These are phyloP conservation scores for Hyaloperonospora arabidopsidis DNA, from an alignment of 352 stramenopile species.

Conservation along the genomic window DNA sequence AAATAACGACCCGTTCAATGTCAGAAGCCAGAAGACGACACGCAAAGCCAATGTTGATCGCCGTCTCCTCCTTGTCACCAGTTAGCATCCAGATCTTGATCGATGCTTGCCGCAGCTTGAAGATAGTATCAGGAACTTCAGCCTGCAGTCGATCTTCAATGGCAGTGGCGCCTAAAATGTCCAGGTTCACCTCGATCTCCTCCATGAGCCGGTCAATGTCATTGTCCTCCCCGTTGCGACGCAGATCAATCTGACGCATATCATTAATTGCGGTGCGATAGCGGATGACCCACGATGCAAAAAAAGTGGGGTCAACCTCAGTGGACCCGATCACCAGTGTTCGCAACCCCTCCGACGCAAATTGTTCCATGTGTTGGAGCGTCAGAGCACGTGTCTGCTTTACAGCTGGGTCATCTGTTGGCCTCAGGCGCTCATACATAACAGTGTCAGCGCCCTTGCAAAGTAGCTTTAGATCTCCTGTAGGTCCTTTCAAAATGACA, in stretches of 20 bases:
- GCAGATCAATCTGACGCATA: slow-evolving; percentile 80
- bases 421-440: slow-evolving; percentile 76
- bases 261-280: slow-evolving; percentile 79
- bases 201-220: slow-evolving; percentile 79
- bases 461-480: slow-evolving; percentile 61
- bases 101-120: slow-evolving; percentile 83
- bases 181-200: slow-evolving; percentile 81
- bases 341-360: slow-evolving; percentile 82
- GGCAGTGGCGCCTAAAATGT: slow-evolving; percentile 86
- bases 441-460: slow-evolving; percentile 87
- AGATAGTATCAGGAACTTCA: slow-evolving; percentile 89
- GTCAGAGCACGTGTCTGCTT: slow-evolving; percentile 56
- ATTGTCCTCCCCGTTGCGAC: slow-evolving; percentile 62
- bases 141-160: slow-evolving; percentile 92
- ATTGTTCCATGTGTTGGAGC: slow-evolving; percentile 82
- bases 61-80: slow-evolving; percentile 92
- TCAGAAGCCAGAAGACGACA: slow-evolving; percentile 86
- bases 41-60: slow-evolving; percentile 94
- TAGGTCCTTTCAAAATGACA: slow-evolving; percentile 66
- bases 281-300: slow-evolving; percentile 50
- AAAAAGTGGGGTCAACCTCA: slow-evolving; percentile 51
- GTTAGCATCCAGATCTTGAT: slow-evolving; percentile 95
- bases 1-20: slow-evolving; percentile 87
- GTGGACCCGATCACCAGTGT: slow-evolving; percentile 83
- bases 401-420: slow-evolving; percentile 37